Percentiles rank a stretch among this genome's conserved stretches.
Conservation (phyloP, 306 rosid species). For the Chamaecrista fasciculata region DNA sequence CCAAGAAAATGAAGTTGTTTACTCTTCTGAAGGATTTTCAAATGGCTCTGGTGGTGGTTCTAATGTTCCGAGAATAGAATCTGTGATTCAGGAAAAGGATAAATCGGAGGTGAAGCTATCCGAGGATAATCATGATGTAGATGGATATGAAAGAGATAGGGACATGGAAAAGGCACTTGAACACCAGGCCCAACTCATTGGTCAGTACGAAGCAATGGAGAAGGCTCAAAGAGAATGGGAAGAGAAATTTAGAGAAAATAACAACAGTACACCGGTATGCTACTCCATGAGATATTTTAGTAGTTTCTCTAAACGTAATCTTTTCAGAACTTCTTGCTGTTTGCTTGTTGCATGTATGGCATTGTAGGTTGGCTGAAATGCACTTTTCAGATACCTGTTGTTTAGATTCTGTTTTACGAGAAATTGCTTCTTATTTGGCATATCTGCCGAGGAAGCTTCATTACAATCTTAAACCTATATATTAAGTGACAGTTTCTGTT, state of each 20-base stretch:
- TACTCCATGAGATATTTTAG: constrained; percentile 21
- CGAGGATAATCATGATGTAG: constrained; percentile 36
- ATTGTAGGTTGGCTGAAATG: neutral
- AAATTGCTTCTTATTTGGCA: neutral
- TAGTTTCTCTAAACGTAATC: neutral
- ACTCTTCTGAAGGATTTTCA: constrained; percentile 49
- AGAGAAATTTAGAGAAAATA: constrained; percentile 90
- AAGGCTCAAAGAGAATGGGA: constrained; percentile 93
- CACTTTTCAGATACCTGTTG: constrained; percentile 20
- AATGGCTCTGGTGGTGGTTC: constrained; percentile 39
- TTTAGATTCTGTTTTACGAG: constrained; percentile 13
- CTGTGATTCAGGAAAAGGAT: constrained; percentile 46
- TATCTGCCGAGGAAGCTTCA: constrained; percentile 36
- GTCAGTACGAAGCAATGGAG: constrained; percentile 82
- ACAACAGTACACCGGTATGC: constrained; percentile 71
- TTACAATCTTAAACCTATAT: constrained; percentile 6
- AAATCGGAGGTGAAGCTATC: constrained; percentile 28
- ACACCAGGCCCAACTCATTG: constrained; percentile 75
- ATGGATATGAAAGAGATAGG: constrained; percentile 47
- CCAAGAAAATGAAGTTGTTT: constrained; percentile 44
- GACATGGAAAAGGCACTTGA: constrained; percentile 81
- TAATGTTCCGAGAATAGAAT: constrained; percentile 35
- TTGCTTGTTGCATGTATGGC: constrained; percentile 28
- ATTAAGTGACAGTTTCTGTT: neutral
- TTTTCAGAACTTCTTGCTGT: constrained; percentile 3